Base-by-base conservation (phyloP, 495 filamentous ascomycete species). In the Lineolata rhizophorae region DNA sequence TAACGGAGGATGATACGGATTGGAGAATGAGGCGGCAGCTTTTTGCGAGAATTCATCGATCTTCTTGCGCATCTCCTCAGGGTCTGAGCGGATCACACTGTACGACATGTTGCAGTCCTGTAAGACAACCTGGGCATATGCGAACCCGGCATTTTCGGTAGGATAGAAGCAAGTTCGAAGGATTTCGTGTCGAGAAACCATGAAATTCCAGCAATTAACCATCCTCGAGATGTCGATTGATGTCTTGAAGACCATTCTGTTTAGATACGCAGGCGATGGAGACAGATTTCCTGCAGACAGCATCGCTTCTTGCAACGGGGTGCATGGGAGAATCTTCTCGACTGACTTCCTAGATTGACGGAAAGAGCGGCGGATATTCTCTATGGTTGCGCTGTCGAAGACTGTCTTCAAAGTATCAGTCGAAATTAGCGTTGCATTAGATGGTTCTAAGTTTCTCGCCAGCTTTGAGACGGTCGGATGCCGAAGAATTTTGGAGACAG, bases 251-350 rank as follows among this genome's bases (percentile, higher is more conserved):
- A 62, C 36, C 1, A 67, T 56, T 21, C 60, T 56, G 36, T 74
- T 76, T 39, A 51, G 62, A 38, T 75, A 75, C 5, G 61, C 19
- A 20, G 33, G 24, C 13, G 38, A 17, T 1, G 29, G 27, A n/a
- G 43, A 32, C 0, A 54, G 51, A 9, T 3, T 27, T 4, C 59
- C 56, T n/a, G 59, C 54, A 10, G 62, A 66, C 5, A 90, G 56
- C 76, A 85, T 87, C 5, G 68, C 72, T 49, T 83, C 73, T 42
- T 90, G 80, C 1, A 90, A 49, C 2, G 79, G 74, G 2, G 79
- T 84, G 41, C 80, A 87, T 15, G 80, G 79, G 10, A 80, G 51
- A 17, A 87, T 57, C 16, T 47, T 50, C 27, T 64, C 46, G 44
- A 2, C 56, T 56, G 4, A 39, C 25, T 2, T 43, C 17, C 2